Evolutionary conservation across 352 stramenopile genomes (phyloP).

Genomic region (Peronospora farinosa): DNA sequence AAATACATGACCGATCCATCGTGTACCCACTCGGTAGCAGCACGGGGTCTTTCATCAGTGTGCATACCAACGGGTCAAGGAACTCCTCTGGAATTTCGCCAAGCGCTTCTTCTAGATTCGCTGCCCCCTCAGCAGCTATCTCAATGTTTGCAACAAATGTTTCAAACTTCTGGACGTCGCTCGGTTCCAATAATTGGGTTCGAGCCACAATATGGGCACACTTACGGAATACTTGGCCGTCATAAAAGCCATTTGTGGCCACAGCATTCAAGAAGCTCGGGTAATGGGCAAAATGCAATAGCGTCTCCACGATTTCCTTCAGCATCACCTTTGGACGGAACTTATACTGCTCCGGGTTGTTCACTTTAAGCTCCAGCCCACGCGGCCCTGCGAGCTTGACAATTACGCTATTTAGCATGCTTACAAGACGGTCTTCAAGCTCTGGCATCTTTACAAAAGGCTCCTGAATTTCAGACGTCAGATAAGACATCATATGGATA

Average conservation of each 20-base stretch:
- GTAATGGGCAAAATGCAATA: conserved; percentile 90
- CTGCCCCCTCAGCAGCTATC: conserved; percentile 35
- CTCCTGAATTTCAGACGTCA: conserved; percentile 91
- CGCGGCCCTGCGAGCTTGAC: conserved; percentile 91
- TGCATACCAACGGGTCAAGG: conserved; percentile 91
- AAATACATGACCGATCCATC: conserved; percentile 93
- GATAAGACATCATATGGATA: conserved; percentile 96
- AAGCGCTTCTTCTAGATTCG: conserved; percentile 69
- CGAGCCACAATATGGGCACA: conserved; percentile 59
- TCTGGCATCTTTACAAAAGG: conserved; percentile 92
- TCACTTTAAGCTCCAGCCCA: conserved; percentile 93
- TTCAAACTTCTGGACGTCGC: conserved; percentile 46
- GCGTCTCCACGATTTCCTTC: conserved; percentile 92
- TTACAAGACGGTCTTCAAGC: conserved; percentile 91
- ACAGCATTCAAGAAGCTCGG: conserved; percentile 89
- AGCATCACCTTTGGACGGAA: conserved; percentile 98
- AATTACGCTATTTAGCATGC: conserved; percentile 95
- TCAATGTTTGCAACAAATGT: conserved; percentile 55
- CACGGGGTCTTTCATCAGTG: conserved; percentile 95
- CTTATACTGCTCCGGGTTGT: conserved; percentile 97
- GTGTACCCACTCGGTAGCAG: conserved; percentile 87
- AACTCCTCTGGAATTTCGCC: conserved; percentile 95
- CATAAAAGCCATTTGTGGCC: conserved; percentile 86
- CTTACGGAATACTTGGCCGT: conserved; percentile 66
- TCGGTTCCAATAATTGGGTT: conserved; percentile 49